Evolutionary conservation across 192 early-diverging fungal genomes (phyloP), one percentile per base, ranked within the genome.

Genomic region (Allomyces arbusculus): DNA sequence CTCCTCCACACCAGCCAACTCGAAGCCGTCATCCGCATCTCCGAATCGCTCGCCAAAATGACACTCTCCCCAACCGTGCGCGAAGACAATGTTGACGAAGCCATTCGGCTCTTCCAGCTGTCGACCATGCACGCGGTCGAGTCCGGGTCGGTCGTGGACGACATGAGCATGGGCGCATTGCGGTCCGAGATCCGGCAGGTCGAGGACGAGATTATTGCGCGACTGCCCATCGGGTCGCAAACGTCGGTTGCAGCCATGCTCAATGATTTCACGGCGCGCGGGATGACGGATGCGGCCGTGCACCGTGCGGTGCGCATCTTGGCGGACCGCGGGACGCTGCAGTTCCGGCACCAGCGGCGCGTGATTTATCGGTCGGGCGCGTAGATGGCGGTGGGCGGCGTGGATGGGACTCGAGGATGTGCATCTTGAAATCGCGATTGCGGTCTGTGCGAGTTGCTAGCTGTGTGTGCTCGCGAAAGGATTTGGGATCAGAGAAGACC

Each of bases 51-150:
- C 62, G 96, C 96, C 66, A 99, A 99, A 68, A 87, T 97, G 77
- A 82, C 85, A 23, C 81, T 99, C 10, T 84, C 87, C 23, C 85
- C 91, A 10, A 78, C 84, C 1, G 94, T 91, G 20, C 86, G 79
- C n/a, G 85, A 87, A 64, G 78, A 83, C 62, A 91, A 99, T 70
- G 92, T 99, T 20, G 91, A 93, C 69, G 94, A 99, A 74, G 96
- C 96, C 12, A 91, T 99, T 58, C 88, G 94, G 24, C 74, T 99
- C 65, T 99, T 99, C 84, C 91, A 95, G 76, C 84, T 83, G 68
- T 95, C 94, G 9, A 99, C 96, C 24, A 93, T 99, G 87, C 89
- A 91, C 65, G 96, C 96, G 23, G 89, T 97, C 58, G 86, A 95
- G 69, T 83, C 86, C 43, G 92, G 92, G 40, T 83, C 87, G 67